Evolutionary conservation across 305 asterid genomes (phyloP).

Genomic region (Fraxinus sp.): DNA sequence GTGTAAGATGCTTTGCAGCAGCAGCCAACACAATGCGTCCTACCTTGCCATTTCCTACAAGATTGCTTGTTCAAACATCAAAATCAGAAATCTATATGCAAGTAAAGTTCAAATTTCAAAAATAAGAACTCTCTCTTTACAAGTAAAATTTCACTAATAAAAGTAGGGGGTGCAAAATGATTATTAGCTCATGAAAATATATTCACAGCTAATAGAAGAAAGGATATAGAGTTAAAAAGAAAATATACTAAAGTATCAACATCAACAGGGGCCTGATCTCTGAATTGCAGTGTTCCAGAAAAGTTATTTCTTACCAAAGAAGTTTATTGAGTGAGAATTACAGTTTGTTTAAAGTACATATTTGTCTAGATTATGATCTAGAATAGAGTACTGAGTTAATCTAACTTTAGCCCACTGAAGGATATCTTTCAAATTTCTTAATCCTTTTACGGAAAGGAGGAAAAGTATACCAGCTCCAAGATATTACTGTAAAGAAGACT

Average conservation of each 20-base stretch:
- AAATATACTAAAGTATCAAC: neutral
- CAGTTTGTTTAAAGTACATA: neutral
- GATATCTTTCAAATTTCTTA: neutral
- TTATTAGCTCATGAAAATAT: neutral
- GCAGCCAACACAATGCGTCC: slow-evolving; percentile 81
- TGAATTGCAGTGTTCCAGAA: neutral
- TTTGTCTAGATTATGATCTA: neutral
- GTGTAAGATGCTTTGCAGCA: slow-evolving; percentile 93
- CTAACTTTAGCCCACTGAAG: neutral
- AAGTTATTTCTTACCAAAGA: neutral
- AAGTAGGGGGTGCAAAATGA: neutral
- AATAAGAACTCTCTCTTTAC: neutral
- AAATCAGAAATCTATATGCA: neutral
- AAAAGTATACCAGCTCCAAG: neutral
- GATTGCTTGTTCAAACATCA: slow-evolving; percentile 6
- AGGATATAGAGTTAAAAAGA: neutral
- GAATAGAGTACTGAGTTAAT: neutral
- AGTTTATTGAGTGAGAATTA: neutral
- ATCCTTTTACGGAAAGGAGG: neutral
- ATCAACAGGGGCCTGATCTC: neutral
- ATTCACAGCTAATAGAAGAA: neutral
- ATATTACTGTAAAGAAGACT: neutral
- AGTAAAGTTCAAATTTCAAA: neutral
- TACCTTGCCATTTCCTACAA: slow-evolving; percentile 67
- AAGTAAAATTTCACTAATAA: neutral